Evolutionary conservation across 148 eudicot species (phyloP), one percentile per base, ranked within the genome.

Genomic region (Heliamphora exappendiculata): DNA sequence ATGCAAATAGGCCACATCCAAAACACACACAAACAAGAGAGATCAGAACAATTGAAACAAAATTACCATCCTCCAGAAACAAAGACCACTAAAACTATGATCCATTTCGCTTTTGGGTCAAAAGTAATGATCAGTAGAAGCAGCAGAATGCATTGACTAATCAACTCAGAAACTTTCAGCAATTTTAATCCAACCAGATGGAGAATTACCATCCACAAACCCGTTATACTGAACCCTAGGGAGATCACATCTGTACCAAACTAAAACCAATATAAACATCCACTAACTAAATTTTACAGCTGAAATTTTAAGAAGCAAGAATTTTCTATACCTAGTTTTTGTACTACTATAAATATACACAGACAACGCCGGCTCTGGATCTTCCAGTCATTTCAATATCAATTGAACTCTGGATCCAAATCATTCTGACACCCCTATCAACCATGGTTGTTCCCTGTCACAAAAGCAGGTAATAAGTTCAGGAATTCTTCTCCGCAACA

Each of bases 231-330:
- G 29, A 58, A 36, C 29, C 50, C 64, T 24, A 37, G 3, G 65
- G 13, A 54, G 65, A 54, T n/a, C 44, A 12, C 37, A 24, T 74
- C 36, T 68, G 44, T 60, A 51, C 51, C 39, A 65, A 73, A 71
- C 66, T 66, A 53, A 60, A 19, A 31, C 34, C 67, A 55, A 65
- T 65, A 76, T 67, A 16, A 76, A 81, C 55, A 34, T 62, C 72
- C 69, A 68, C 67, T 37, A 42, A 31, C 86, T 73, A 74, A 51
- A 79, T 83, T 63, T 54, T 77, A 83, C 81, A 74, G 59, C 78
- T 57, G 49, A 26, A 57, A 34, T 72, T 67, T 47, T 41, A 22
- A 20, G 51, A 58, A 60, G 62, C 9, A 39, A 65, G 67, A 31
- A 75, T 39, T 70, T 75, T 50, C 70, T 54, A 44, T 81, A 34